Conservation (phyloP, 176 grass and related monocot genomes). For the Oropetium thomaeum region DNA sequence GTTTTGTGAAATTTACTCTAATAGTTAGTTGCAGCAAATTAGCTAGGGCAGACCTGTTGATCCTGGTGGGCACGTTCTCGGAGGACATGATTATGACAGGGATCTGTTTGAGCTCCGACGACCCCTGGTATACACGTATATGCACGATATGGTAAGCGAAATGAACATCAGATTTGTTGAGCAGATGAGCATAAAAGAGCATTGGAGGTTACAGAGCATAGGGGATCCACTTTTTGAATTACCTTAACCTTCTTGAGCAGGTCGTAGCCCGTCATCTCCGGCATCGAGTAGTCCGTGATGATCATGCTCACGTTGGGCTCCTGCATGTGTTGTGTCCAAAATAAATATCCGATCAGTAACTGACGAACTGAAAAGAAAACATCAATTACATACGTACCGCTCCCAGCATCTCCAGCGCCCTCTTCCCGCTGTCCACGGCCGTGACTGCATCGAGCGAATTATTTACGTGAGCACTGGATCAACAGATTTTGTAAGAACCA, state of each 20-base stretch:
- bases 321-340: slow-evolving; percentile 8
- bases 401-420: slow-evolving; percentile 34
- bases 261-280: slow-evolving; percentile 50
- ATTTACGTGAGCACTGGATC: neutral
- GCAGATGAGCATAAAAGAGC: too few species aligned
- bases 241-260: slow-evolving; percentile 50
- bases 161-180: neutral
- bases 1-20: too few species aligned
- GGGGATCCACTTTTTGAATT: too few species aligned
- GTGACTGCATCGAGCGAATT: slow-evolving; percentile 26
- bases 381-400: slow-evolving; percentile 13
- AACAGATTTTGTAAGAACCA: too few species aligned
- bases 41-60: slow-evolving; percentile 35
- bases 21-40: too few species aligned
- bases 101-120: slow-evolving; percentile 39
- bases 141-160: too few species aligned
- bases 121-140: too few species aligned
- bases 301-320: slow-evolving; percentile 49
- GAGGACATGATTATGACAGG: slow-evolving; percentile 49
- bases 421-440: slow-evolving; percentile 44
- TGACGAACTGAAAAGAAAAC: too few species aligned
- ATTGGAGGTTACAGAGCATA: too few species aligned
- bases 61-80: slow-evolving; percentile 43
- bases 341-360: too few species aligned
- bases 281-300: slow-evolving; percentile 56